A percentile compares a stretch with the other conserved stretches of the same genome.
Evolutionary conservation across 2,329 filamentous ascomycete species (phyloP).

Genomic region (Diplodia intermedia): DNA sequence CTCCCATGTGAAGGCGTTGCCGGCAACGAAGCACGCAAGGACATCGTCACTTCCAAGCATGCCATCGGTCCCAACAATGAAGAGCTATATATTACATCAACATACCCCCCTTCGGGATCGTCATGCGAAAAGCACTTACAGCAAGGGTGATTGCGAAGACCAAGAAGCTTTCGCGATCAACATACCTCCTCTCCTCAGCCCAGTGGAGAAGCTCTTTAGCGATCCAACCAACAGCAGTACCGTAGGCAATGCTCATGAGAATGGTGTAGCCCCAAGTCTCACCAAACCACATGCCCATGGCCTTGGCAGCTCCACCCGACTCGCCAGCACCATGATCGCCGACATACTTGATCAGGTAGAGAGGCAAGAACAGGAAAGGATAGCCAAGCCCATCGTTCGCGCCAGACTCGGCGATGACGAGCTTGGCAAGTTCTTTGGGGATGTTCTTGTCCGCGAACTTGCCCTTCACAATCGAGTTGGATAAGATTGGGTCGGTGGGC

Average conservation of each 20-base stretch:
- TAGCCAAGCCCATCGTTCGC: conserved; percentile 91
- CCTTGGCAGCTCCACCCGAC: conserved; percentile 66
- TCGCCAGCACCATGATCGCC: conserved; percentile 61
- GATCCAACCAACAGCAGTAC: conserved; percentile 77
- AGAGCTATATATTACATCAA: conserved; percentile 59
- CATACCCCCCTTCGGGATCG: not conserved
- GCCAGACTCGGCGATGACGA: conserved; percentile 72
- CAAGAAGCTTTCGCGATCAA: conserved; percentile 86
- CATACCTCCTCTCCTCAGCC: conserved; percentile 80
- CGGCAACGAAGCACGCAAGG: conserved; percentile 89
- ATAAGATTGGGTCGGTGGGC: conserved; percentile 86
- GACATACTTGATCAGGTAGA: conserved; percentile 82
- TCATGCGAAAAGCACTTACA: conserved; percentile 51
- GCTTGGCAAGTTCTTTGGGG: conserved; percentile 78
- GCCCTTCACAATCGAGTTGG: conserved; percentile 89
- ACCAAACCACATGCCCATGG: conserved; percentile 81
- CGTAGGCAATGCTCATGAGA: conserved; percentile 77
- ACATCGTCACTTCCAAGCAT: conserved; percentile 90
- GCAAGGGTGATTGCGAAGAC: conserved; percentile 86
- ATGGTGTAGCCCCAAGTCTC: conserved; percentile 88
- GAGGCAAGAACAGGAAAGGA: conserved; percentile 82
- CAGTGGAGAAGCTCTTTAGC: conserved; percentile 83
- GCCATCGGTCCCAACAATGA: conserved; percentile 85
- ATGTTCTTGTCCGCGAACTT: conserved; percentile 93
- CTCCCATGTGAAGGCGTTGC: conserved; percentile 91